Evolutionary conservation across 2,329 filamentous ascomycete genomes (phyloP), one percentile per base, ranked within the genome.

Genomic region (Aspergillus pseudoterreus): DNA sequence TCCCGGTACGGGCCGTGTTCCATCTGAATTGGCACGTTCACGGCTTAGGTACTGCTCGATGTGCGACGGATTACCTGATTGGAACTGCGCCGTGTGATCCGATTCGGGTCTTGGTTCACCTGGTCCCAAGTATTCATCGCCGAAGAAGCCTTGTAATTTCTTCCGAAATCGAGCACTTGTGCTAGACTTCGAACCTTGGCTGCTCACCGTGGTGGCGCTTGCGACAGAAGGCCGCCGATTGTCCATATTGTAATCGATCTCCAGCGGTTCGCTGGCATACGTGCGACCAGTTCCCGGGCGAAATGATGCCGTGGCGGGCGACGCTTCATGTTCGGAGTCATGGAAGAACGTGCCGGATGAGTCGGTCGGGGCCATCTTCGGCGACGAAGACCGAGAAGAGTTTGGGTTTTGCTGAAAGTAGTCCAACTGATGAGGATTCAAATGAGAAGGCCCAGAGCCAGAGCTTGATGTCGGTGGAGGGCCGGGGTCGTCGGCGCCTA

Each of bases 91-190:
- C 71, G 83, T 85, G 60, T 82, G 81, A 52, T 95, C 89, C 48
- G 88, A 91, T 57, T 85, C 85, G 66, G 92, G 53, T 45, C 58
- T 75, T 47, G 75, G 70, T 46, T 76, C 76, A 47, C 76, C 87
- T 58, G 82, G 79, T 19, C 4, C 19, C 35, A 84, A 83, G 69
- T 88, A 90, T 66, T 96, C 92, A 63, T 96, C 92, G 43, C 92
- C 92, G 72, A 96, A 95, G 68, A 96, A 92, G 39, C 87, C 89
- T 66, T 94, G 89, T 57, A 96, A 78, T 72, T 92, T 94, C 71
- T 92, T 91, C 62, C 83, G 79, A 57, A 83, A 80, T 51, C 87
- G 81, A 47, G 88, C 84, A 61, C 85, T 84, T 53, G 87, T 79
- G 54, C 83, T 85, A 56, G 84, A 77, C 68, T 86, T 88, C 39